These are phyloP conservation scores for Saccharomyces pastorianus DNA, from an alignment of 1,139 yeast genomes.

Conservation along the genomic window DNA sequence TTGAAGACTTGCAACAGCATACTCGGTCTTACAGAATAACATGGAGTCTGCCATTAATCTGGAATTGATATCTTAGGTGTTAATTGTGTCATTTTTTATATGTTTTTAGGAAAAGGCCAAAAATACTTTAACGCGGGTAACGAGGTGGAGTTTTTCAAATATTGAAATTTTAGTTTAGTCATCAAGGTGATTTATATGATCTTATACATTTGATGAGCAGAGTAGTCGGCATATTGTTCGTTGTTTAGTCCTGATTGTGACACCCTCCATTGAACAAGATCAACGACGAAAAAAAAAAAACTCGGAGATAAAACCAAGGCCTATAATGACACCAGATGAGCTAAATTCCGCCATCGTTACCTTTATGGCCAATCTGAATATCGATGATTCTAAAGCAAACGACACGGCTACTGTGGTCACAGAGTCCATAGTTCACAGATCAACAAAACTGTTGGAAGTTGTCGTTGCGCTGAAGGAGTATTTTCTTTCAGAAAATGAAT, in stretches of 20 bases:
- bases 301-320: not conserved
- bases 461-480: conserved; percentile 50
- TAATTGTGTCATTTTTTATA: not conserved
- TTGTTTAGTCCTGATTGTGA: not conserved
- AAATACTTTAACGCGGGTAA: not conserved
- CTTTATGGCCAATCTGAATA: conserved; percentile 37
- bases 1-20: not conserved
- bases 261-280: not conserved
- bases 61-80: not conserved
- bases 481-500: conserved; percentile 62
- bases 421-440: conserved; percentile 30
- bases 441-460: conserved; percentile 43
- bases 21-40: not conserved
- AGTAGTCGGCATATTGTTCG: not conserved
- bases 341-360: conserved; percentile 31
- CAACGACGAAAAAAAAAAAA: not conserved
- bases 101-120: not conserved
- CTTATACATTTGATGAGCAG: not conserved
- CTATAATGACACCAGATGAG: not conserved
- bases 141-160: not conserved
- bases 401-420: conserved; percentile 31
- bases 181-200: not conserved
- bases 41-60: not conserved
- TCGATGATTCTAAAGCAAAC: conserved; percentile 32
- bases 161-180: not conserved